Conservation (phyloP, 192 early-diverging fungal genomes). For the Backusella tarrabulga region DNA sequence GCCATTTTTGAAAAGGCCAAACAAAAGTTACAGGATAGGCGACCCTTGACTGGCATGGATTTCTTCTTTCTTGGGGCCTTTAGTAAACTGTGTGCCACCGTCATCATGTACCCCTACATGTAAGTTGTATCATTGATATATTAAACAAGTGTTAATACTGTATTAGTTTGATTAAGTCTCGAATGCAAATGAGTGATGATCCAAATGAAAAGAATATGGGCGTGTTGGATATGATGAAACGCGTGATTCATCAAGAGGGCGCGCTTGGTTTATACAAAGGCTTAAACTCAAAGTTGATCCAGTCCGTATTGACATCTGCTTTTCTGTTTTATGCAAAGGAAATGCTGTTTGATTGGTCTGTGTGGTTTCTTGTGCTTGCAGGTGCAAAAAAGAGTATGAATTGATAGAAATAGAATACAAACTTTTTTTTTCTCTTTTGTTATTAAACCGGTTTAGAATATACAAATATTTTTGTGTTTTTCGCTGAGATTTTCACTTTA, state of each 20-base stretch:
- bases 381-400: conserved; percentile 17
- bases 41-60: conserved; percentile 69
- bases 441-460: too few relatives aligned
- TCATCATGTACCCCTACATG: conserved; percentile 96
- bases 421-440: neutral
- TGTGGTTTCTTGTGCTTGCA: conserved; percentile 38
- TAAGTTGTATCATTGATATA: conserved; percentile 28
- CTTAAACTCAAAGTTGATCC: conserved; percentile 90
- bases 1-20: conserved; percentile 93
- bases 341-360: conserved; percentile 61
- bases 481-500: neutral
- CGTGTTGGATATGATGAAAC: neutral
- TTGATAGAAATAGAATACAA: neutral
- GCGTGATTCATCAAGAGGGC: conserved; percentile 58
- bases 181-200: conserved; percentile 13
- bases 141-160: neutral
- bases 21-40: conserved; percentile 43
- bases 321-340: conserved; percentile 93
- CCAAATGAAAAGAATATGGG: neutral
- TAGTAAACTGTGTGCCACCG: conserved; percentile 88
- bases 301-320: conserved; percentile 88
- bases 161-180: neutral
- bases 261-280: conserved; percentile 80
- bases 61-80: conserved; percentile 94
- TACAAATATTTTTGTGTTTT: too few relatives aligned